These are phyloP conservation scores for Globisporangium uncinulatum DNA, from an alignment of 352 stramenopile species.

Conservation along the genomic window DNA sequence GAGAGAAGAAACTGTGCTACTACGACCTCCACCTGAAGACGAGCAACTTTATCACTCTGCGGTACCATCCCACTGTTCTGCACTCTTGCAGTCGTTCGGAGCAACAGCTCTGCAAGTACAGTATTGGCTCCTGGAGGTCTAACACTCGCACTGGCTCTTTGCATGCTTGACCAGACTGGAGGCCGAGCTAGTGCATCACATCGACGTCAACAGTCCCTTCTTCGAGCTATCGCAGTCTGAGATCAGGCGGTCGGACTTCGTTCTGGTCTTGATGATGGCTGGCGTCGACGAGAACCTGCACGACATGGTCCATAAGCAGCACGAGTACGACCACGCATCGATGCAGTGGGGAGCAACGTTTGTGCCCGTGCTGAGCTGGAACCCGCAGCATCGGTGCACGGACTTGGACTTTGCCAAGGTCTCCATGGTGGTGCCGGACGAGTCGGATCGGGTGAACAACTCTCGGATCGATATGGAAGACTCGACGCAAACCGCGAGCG, in stretches of 20 bases:
- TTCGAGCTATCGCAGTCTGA: constrained; percentile 27
- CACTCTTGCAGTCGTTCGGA: no score
- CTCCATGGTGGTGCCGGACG: constrained; percentile 19
- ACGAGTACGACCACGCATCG: constrained; percentile 33
- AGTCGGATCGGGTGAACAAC: constrained; percentile 3
- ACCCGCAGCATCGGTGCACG: constrained; percentile 20
- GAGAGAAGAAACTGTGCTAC: constrained; percentile 53
- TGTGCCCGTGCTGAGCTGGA: constrained; percentile 33
- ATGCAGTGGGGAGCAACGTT: constrained; percentile 46
- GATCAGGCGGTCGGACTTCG: constrained; percentile 34
- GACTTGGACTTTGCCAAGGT: constrained; percentile 45
- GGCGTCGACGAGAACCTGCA: constrained; percentile 57
- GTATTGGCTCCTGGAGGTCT: no score
- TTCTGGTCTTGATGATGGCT: constrained; percentile 49
- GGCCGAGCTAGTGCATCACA: constrained; percentile 40
- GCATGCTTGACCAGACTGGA: constrained; percentile 26
- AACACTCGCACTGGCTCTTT: background rate
- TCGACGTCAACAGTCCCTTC: constrained; percentile 39
- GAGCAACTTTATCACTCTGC: constrained; percentile 40
- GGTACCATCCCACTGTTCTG: constrained; percentile 13
- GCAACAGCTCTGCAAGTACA: no score
- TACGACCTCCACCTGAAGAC: constrained; percentile 50
- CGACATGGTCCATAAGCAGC: constrained; percentile 49
- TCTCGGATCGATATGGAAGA: constrained; percentile 18
- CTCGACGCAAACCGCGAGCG: background rate